Conservation (phyloP, 2,329 filamentous ascomycete species). For the Trichoderma atrobrunneum region DNA sequence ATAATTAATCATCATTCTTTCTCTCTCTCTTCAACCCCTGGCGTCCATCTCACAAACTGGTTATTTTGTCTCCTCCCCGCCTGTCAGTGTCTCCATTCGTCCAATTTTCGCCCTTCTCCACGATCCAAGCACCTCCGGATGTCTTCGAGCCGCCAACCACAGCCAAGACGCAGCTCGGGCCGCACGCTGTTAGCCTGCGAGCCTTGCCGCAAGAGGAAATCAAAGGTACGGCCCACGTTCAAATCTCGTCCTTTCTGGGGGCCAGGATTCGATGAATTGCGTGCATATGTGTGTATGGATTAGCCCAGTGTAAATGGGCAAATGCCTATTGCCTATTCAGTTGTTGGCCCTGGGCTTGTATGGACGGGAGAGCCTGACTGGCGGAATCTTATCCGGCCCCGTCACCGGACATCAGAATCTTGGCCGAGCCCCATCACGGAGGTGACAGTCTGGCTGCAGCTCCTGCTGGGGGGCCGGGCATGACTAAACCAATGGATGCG, state of each 20-base stretch:
- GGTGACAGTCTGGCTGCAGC: background rate
- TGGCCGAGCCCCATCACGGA: background rate
- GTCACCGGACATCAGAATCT: background rate
- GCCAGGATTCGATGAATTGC: background rate
- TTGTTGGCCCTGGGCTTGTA: background rate
- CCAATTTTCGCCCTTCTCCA: background rate
- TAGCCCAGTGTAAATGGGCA: background rate
- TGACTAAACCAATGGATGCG: background rate
- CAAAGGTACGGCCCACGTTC: constrained; percentile 3
- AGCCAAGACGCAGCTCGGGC: constrained; percentile 6
- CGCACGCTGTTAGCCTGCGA: constrained; percentile 17
- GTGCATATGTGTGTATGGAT: background rate
- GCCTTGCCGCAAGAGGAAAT: constrained; percentile 20
- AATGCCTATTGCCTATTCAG: background rate
- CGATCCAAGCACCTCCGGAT: background rate
- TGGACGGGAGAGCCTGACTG: background rate
- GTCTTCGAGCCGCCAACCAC: constrained; percentile 20
- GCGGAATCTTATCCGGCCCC: background rate
- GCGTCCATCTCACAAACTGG: background rate
- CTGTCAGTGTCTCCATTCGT: background rate
- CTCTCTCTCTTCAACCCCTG: background rate
- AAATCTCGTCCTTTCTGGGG: background rate
- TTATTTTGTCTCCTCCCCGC: background rate
- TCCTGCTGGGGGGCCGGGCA: background rate
- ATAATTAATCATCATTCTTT: background rate